Evolutionary conservation across 1,284 basidiomycete species (phyloP), one percentile per base, ranked within the genome.

Genomic region (Lignosus rhinocerotis): DNA sequence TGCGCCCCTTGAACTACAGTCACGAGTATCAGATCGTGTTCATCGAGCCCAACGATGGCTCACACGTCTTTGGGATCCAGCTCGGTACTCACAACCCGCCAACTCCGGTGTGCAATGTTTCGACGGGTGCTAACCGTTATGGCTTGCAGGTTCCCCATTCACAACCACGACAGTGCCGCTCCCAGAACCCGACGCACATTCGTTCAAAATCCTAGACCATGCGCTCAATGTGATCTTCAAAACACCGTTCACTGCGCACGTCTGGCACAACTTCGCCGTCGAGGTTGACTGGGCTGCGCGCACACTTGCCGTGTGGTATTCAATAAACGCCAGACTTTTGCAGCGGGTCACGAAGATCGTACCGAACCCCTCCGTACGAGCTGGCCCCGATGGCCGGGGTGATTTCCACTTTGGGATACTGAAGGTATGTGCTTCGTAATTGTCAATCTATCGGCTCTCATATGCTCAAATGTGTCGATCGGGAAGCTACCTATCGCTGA

Each of bases 11-110:
- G 64, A 84, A 85, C 63, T 76, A 76, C 56, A 76, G 65, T 12
- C 84, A 86, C 60, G 85, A 87, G 67, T 85, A 86, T 62, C 84
- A 86, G 65, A 74, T 82, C 54, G 81, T 85, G n/a, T 85, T 81
- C 67, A 82, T 85, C 56, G 83, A 86, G 68, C 80, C 83, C 3
- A 75, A 67, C 51, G 84, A 86, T 62, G 82, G 83, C 3, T 75
- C 78, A 6, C 82, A 84, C 69, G 76, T 85, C 17, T 86, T 86
- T 65, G 82, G 76, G 3, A 70, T 85, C 39, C 80, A 85, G 61
- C 70, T 84, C 7, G 83, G 84, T 83, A 55, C 36, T 75, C 47
- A 16, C 11, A 41, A 30, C 41, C n/a, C 36, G 3, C 36, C 36
- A 6, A 6, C 36, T 38, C 25, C 25, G 16, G 36, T 16, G 16